Evolutionary conservation across 129 eudicot genomes (phyloP), one percentile per base, ranked within the genome.

Genomic region (Helichrysum umbraculigerum): DNA sequence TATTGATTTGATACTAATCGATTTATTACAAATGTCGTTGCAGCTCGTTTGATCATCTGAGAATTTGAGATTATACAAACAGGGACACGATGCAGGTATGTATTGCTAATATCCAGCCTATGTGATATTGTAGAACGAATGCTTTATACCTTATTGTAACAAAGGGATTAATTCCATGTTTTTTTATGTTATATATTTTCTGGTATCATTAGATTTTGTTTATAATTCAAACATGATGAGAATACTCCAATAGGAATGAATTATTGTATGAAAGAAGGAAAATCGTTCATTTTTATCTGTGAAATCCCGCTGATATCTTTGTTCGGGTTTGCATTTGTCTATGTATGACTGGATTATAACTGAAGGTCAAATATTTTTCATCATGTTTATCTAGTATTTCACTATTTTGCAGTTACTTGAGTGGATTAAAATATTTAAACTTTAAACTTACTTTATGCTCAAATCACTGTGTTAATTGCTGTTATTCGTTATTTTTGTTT

Each of bases 31-130:
- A 47, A 21, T 77, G 71, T 30, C 54, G 57, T 78, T 61, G 42
- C 78, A 79, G 78, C 68, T 20, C 16, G 14, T 57, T 32, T 42
- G 59, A 51, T 5, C 56, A 71, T 61, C 71, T 60, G 77, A 77
- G 17, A 59, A 25, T 66, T 56, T 76, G 68, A 56, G 11, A 71
- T n/a, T 29, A 47, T 21, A 70, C 66, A 29, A 71, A 62, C 56
- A 78, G 66, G 57, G 72, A 22, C 72, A 78, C 63, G 64, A 78
- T 78, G 82, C 82, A 78, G 82, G 82, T 71, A 71, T 35, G 22
- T 35, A 72, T 72, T 20, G 56, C 75, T 50, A 20, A 22, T 21
- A 69, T 19, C 61, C 33, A 7, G 33, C 33, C 37, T 28, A 28
- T 41, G 54, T 57, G 47, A 41, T 41, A 9, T 41, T 41, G 47